phyloP scores from a whole-genome alignment of 148 eudicot genomes.

The Rhododendron vialii region DNA sequence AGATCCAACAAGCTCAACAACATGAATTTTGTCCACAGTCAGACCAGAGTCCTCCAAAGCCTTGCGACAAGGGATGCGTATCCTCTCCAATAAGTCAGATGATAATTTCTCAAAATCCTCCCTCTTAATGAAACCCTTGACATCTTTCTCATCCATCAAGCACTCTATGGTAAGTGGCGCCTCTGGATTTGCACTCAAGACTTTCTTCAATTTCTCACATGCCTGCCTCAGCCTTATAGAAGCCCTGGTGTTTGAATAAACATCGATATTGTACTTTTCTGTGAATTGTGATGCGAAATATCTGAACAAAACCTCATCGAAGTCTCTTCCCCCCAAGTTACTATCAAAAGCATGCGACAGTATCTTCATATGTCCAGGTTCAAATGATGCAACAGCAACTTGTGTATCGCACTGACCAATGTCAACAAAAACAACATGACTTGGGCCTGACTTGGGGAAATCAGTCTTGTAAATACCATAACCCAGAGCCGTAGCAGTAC shows the following conservation, averaged over 20 bases:
- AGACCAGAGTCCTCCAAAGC: constrained; percentile 66
- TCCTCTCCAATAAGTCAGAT: constrained; percentile 55
- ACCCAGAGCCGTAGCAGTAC: constrained; percentile 90
- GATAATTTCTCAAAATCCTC: constrained; percentile 87
- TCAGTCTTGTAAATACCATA: constrained; percentile 89
- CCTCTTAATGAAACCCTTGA: constrained; percentile 69
- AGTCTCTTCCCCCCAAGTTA: constrained; percentile 88
- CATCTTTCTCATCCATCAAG: constrained; percentile 97
- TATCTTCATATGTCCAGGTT: constrained; percentile 62
- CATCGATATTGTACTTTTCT: constrained; percentile 66
- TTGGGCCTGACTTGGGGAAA: constrained; percentile 29
- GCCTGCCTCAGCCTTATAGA: constrained; percentile 76
- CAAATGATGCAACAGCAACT: constrained; percentile 63
- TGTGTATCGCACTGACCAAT: constrained; percentile 93
- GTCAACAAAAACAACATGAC: constrained; percentile 78
- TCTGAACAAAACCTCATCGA: constrained; percentile 81
- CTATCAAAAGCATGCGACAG: constrained; percentile 75
- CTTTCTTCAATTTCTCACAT: constrained; percentile 89
- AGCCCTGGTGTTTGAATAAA: constrained; percentile 64
- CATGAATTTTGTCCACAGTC: constrained; percentile 46
- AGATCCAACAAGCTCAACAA: constrained; percentile 92
- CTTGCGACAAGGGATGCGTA: constrained; percentile 67
- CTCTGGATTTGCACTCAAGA: constrained; percentile 90
- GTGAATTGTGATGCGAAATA: constrained; percentile 69
- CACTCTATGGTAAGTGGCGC: constrained; percentile 91